Evolutionary conservation across 1,284 basidiomycete genomes (phyloP).

Genomic region (Sanghuangporus baumii): DNA sequence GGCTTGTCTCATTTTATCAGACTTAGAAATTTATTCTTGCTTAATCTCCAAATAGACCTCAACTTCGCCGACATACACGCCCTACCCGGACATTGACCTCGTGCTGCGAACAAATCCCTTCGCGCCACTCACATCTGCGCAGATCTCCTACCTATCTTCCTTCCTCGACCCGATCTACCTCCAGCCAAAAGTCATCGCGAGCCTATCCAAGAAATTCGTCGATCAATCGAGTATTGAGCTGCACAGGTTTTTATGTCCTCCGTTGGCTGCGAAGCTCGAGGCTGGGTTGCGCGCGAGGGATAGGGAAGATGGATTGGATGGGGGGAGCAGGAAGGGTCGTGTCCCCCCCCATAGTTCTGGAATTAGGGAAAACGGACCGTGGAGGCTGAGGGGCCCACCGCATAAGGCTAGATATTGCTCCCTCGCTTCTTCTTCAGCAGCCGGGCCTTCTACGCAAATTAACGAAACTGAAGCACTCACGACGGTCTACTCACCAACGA

Average conservation of each 20-base stretch:
- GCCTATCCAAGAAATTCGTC: constrained; percentile 79
- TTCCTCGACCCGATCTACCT: constrained; percentile 93
- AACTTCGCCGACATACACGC: constrained; percentile 53
- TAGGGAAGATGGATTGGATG: constrained; percentile 58
- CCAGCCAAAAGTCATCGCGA: constrained; percentile 73
- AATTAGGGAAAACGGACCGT: constrained; percentile 47
- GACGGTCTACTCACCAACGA: constrained; percentile 15
- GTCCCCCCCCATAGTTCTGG: constrained; percentile 59
- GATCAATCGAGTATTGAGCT: constrained; percentile 88
- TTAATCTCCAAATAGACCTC: constrained; percentile 38
- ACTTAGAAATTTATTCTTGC: background rate
- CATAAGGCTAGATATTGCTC: constrained; percentile 92
- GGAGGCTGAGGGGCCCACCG: constrained; percentile 82
- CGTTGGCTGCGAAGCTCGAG: constrained; percentile 66
- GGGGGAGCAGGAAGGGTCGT: constrained; percentile 36
- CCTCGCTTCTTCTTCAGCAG: constrained; percentile 31
- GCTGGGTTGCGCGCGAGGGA: constrained; percentile 63
- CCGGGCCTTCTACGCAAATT: constrained; percentile 21
- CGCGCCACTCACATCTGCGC: constrained; percentile 55
- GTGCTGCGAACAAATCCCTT: constrained; percentile 21
- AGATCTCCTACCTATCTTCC: constrained; percentile 67
- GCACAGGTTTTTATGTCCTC: constrained; percentile 75
- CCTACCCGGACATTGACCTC: constrained; percentile 41
- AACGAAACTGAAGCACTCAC: constrained; percentile 2
- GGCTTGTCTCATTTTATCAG: background rate